Evolutionary conservation across 208 protist species (phyloP), one percentile per base, ranked within the genome.

Genomic region (Leptomonas seymouri): DNA sequence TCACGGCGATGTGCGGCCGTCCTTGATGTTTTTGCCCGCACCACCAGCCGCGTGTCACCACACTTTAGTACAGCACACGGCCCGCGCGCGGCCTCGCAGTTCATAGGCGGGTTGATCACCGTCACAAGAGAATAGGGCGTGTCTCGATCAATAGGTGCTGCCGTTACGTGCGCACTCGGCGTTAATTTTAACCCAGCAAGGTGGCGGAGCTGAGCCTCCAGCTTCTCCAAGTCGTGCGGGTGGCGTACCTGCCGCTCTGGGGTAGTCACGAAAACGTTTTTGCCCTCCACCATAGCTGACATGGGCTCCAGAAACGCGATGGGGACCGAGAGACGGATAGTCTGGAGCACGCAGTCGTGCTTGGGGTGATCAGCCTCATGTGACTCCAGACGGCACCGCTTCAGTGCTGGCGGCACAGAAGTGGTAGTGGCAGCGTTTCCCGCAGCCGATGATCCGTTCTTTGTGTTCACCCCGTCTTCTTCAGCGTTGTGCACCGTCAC

Each of bases 71-170:
- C 49, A 30, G 84, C 84, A 41, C 81, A 90, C 18, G 81, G 85
- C 1, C 84, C 75, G n/a, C 75, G 58, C 36, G 49, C 71, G 18
- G 60, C 55, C 41, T 71, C 49, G 23, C 57, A 67, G 57, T 83
- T 74, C 31, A 70, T 8, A 1, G 90, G 90, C 12, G 90, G 76
- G 65, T 95, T 95, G 39, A 95, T 72, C 56, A 95, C 61, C 20
- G 60, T 78, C 9, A 90, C 64, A 2, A 95, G 80, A 27, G 81
- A 57, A 61, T 93, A 96, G 0, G 90, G 71, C 8, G 79, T 85
- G 71, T 93, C 79, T 3, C 65, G 54, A 58, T 84, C 76, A n/a
- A 93, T 67, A 0, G 80, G 75, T 16, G 70, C 76, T 0, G 84
- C 77, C 11, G 81, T 85, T 31, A 96, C 64, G 23, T 60, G 59